Evolutionary conservation across 768 basidiomycete species (phyloP).

Genomic region (Lactarius tabidus): DNA sequence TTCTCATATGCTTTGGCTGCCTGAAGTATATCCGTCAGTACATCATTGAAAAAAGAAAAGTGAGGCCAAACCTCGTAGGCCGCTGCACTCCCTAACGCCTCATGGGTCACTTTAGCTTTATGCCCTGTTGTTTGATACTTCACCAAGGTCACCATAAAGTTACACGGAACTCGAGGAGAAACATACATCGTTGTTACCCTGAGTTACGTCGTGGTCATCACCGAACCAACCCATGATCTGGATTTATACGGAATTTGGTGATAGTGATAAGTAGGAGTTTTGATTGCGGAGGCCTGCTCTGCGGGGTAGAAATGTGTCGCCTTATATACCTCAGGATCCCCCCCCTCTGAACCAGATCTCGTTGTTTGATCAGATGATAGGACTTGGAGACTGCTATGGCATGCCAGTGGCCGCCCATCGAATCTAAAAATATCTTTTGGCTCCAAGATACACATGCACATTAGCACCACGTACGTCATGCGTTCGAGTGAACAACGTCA

Average conservation of each 20-base stretch:
- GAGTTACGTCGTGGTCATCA: background rate
- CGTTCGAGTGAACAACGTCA: background rate
- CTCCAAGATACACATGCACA: too few relatives aligned
- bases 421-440: background rate
- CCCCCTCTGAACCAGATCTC: background rate
- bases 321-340: slow-evolving; percentile 13
- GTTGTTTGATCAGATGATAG: slow-evolving; percentile 5
- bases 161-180: background rate
- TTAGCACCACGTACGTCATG: too few relatives aligned
- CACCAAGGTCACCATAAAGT: background rate
- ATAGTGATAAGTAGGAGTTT: too few relatives aligned
- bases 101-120: slow-evolving; percentile 58
- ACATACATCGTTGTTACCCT: background rate
- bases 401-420: background rate
- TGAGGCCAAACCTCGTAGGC: slow-evolving; percentile 47
- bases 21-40: slow-evolving; percentile 34
- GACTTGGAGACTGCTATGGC: background rate
- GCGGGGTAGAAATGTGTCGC: background rate
- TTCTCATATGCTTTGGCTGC: slow-evolving; percentile 62
- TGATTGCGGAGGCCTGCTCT: background rate
- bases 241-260: background rate
- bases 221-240: too few relatives aligned
- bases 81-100: slow-evolving; percentile 64
- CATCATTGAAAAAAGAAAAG: background rate
- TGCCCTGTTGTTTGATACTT: background rate